phyloP scores from a whole-genome alignment of 768 basidiomycete genomes.

The Pholiota microspora region DNA sequence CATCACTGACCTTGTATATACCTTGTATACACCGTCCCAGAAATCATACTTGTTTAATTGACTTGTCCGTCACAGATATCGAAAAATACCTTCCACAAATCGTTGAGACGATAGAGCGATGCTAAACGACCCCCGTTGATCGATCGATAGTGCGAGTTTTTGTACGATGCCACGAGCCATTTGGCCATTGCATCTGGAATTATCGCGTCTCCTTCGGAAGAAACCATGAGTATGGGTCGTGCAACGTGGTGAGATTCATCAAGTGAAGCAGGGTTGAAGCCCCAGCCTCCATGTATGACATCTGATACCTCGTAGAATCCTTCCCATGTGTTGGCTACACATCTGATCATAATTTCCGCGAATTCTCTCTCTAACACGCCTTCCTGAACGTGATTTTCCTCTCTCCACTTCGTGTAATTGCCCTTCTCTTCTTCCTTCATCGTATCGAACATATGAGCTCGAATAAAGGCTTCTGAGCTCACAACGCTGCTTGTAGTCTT shows the following conservation, averaged over 20 bases:
- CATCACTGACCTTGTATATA: too few relatives aligned
- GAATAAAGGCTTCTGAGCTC: conserved; percentile 40
- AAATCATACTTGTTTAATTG: too few relatives aligned
- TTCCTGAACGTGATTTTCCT: conserved; percentile 35
- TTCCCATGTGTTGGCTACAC: conserved; percentile 48
- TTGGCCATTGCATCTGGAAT: conserved; percentile 41
- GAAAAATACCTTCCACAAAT: conserved; percentile 41
- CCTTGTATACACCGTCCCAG: too few relatives aligned
- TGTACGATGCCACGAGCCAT: conserved; percentile 48
- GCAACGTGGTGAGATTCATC: conserved; percentile 40
- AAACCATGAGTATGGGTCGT: conserved; percentile 44
- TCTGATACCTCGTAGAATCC: conserved; percentile 45
- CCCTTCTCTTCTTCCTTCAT: conserved; percentile 36
- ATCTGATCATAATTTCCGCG: conserved; percentile 41
- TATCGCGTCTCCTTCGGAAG: conserved; percentile 40
- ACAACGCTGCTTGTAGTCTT: conserved; percentile 35
- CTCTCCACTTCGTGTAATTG: conserved; percentile 41
- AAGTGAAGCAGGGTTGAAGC: conserved; percentile 37
- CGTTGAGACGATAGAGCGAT: conserved; percentile 41
- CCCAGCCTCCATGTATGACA: conserved; percentile 52
- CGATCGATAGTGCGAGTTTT: conserved; percentile 37
- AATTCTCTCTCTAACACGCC: conserved; percentile 41
- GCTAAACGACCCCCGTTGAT: conserved; percentile 52
- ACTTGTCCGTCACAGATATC: conserved; percentile 10
- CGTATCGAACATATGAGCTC: conserved; percentile 31